Conservation (phyloP, 2,329 filamentous ascomycete genomes). For the Monilinia vaccinii-corymbosi region DNA sequence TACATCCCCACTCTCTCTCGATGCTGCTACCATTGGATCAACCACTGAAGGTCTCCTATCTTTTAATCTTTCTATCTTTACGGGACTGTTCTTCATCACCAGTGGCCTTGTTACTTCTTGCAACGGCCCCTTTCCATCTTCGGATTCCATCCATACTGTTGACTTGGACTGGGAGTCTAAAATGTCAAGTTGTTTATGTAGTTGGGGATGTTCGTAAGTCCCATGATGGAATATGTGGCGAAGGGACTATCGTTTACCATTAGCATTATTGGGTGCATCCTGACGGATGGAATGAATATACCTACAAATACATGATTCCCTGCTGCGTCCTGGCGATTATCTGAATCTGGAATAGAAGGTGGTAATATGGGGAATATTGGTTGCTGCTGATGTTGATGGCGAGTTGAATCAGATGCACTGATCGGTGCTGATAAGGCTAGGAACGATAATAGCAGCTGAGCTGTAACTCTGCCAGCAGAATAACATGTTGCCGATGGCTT, state of each 20-base stretch:
- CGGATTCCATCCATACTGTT: conserved; percentile 52
- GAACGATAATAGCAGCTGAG: conserved; percentile 48
- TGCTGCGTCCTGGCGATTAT: conserved; percentile 38
- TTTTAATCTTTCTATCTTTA: conserved; percentile 69
- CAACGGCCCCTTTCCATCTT: conserved; percentile 40
- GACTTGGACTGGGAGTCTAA: conserved; percentile 36
- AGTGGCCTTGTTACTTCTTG: conserved; percentile 45
- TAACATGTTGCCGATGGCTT: conserved; percentile 32
- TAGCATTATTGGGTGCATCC: conserved; percentile 6
- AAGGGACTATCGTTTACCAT: conserved; percentile 42
- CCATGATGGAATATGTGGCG: conserved; percentile 93
- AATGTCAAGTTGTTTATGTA: conserved; percentile 72
- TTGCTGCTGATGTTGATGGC: conserved; percentile 37
- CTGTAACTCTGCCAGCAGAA: conserved; percentile 54
- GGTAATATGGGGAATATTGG: conserved; percentile 29
- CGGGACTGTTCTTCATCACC: conserved; percentile 51
- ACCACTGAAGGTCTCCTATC: conserved; percentile 71
- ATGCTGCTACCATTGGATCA: conserved; percentile 66
- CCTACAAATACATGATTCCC: conserved; percentile 45
- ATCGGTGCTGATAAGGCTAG: conserved; percentile 47
- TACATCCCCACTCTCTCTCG: conserved; percentile 58
- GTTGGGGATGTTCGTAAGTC: conserved; percentile 63
- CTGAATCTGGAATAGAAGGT: conserved; percentile 31
- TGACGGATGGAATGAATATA: conserved; percentile 3
- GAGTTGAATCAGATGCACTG: conserved; percentile 28